Evolutionary conservation across 495 filamentous ascomycete species (phyloP), one percentile per base, ranked within the genome.

Genomic region (Tetracladium setigerum): DNA sequence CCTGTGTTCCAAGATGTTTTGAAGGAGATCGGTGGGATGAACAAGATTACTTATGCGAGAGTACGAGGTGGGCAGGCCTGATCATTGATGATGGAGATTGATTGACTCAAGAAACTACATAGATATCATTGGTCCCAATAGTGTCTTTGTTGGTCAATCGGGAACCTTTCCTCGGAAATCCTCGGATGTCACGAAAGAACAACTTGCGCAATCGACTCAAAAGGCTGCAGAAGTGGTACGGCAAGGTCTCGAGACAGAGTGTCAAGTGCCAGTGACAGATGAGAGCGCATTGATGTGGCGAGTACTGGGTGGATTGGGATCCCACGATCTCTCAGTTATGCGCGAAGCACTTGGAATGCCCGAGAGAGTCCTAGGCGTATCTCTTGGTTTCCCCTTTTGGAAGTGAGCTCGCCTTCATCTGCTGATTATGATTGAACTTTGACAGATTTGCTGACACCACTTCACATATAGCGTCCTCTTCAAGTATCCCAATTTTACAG

Each of bases 261-360:
- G 53, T 36, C 57, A 59, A 2, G 47, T 54, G 11, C n/a, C 44
- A 51, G 9, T 35, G 22, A 7, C 12, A 44, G 41, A 30, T 61
- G 32, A 61, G 50, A 49, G 59, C 49, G 14, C 49, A 38, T 54
- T 54, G 24, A 61, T 61, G 30, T 69, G 65, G 46, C 62, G 57
- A 0, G 67, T 73, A 38, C 61, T 78, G 0, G 64, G 66, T 5
- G 69, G 64, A 7, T 53, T 72, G n/a, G 74, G 75, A 5, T 66
- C 66, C n/a, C 76, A 80, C 47, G 77, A 81, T 52, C 54, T 81
- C 2, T 70, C 66, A 0, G 42, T 72, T 5, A 72, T 81, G 68
- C 71, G 77, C 0, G 77, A 81, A 50, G 59, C 65, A 1, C 44
- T 81, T 2, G 78, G 77, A 5, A 57, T 65, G 44, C 66, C 66